Base-by-base conservation (phyloP, 169 alveolate genomes). In the Toxoplasma gondii region DNA sequence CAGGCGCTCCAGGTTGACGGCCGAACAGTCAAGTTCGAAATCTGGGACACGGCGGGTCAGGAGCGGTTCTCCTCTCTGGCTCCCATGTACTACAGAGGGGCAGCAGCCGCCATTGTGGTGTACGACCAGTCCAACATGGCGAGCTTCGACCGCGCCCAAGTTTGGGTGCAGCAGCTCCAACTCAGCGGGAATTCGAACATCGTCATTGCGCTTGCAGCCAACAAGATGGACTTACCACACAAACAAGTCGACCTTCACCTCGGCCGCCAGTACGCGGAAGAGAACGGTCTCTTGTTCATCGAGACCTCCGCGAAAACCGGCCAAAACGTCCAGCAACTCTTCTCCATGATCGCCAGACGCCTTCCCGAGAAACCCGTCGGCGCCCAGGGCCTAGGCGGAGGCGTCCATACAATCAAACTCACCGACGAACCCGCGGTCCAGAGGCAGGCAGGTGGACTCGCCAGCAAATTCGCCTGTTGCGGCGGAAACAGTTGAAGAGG, bases 31-130 rank as follows among this genome's bases (percentile, higher is more conserved):
- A 88, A 70, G 80, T 93, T 93, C 78, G 96, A 88, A 49, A 49
- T 93, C n/a, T 93, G 96, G 96, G 96, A 93, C 78, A 93, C 96
- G 54, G 96, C 94, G 58, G 94, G 96, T 0, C 94, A 88, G 80
- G 96, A 93, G 88, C 70, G 96, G 81, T 93, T 90, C 53, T 38
- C 92, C 29, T 34, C 93, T 4, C 64, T 93, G 24, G 96, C 96
- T 10, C 96, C 96, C 39, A 67, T 93, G 94, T 93, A 93, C 44
- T 93, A 93, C 92, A 12, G 96, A n/a, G 94, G 91, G 31, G 96
- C 96, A 0, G 93, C 96, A 0, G 96, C 94, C 1, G 96, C 96
- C 16, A 80, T 93, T 17, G 96, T 93, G 36, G 96, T 93, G 29
- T 93, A 74, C 44, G 96, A 93, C 81, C 90, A 74, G 93, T 78